Evolutionary conservation across 2,329 filamentous ascomycete species (phyloP).

Genomic region (Aspergillus ochraceus): DNA sequence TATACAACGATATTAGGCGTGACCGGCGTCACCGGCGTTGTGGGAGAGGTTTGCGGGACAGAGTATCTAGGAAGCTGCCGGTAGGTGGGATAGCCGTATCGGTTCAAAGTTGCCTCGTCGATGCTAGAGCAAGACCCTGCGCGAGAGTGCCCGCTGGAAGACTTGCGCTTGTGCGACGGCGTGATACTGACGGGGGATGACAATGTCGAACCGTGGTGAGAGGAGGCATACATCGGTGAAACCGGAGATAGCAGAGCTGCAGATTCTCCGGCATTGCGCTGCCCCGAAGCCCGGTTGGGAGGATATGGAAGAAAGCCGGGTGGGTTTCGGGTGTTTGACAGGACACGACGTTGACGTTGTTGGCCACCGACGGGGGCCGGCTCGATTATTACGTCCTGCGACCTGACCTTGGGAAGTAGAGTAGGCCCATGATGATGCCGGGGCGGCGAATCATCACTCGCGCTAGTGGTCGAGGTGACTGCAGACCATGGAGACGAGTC

Average conservation of each 20-base stretch:
- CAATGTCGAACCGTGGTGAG: slow-evolving; percentile 47
- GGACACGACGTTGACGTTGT: slow-evolving; percentile 58
- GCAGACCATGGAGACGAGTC: slow-evolving; percentile 70
- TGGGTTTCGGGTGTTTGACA: slow-evolving; percentile 55
- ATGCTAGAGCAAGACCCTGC: slow-evolving; percentile 68
- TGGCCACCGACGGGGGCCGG: slow-evolving; percentile 51
- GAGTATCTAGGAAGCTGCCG: slow-evolving; percentile 67
- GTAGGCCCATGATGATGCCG: slow-evolving; percentile 73
- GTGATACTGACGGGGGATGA: slow-evolving; percentile 64
- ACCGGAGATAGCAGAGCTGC: slow-evolving; percentile 50
- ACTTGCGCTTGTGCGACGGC: slow-evolving; percentile 43
- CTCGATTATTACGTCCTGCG: slow-evolving; percentile 76
- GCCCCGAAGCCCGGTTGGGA: slow-evolving; percentile 43
- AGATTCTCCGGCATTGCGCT: slow-evolving; percentile 48
- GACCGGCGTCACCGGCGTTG: slow-evolving; percentile 40
- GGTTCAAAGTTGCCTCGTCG: slow-evolving; percentile 64
- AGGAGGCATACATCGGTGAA: slow-evolving; percentile 30
- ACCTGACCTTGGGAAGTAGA: slow-evolving; percentile 80
- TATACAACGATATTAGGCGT: slow-evolving; percentile 40
- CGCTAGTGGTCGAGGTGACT: slow-evolving; percentile 68
- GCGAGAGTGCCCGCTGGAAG: slow-evolving; percentile 49
- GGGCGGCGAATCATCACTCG: slow-evolving; percentile 66
- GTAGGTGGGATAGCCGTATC: slow-evolving; percentile 83
- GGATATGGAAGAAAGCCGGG: slow-evolving; percentile 54
- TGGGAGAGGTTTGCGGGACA: slow-evolving; percentile 44